Conservation (phyloP, 371 early-diverging fungal genomes). For the Amoeboaphelidium protococcarum region DNA sequence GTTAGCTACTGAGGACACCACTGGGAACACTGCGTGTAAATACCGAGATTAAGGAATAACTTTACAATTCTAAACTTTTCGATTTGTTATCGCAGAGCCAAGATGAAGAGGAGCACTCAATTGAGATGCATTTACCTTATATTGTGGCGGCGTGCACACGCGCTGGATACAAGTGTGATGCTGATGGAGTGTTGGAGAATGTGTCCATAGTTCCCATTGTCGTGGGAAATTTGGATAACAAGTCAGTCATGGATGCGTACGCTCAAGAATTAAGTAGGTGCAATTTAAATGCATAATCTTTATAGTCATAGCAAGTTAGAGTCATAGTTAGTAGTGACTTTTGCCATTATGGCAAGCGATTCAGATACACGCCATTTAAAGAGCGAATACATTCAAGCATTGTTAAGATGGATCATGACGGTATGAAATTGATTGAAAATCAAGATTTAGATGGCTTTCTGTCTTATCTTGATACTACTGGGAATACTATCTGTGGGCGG, state of each 20-base stretch:
- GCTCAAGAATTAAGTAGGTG: constrained; percentile 21
- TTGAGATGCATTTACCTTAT: constrained; percentile 86
- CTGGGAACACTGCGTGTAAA: constrained; percentile 50
- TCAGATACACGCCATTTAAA: constrained; percentile 39
- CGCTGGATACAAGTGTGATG: too few relatives aligned
- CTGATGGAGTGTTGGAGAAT: too few relatives aligned
- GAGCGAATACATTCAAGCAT: constrained; percentile 23
- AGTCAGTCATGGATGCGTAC: too few relatives aligned
- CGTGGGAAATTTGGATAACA: too few relatives aligned
- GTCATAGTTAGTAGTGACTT: constrained; percentile 84
- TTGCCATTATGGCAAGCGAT: constrained; percentile 56
- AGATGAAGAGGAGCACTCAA: constrained; percentile 79
- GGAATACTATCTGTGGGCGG: constrained; percentile 55
- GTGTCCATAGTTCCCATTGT: neutral
- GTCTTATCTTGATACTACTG: constrained; percentile 34
- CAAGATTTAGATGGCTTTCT: constrained; percentile 27
- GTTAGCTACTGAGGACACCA: constrained; percentile 47
- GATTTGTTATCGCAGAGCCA: constrained; percentile 21
- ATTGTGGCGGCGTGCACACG: too few relatives aligned
- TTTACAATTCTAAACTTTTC: constrained; percentile 34
- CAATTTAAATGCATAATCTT: constrained; percentile 27
- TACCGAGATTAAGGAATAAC: constrained; percentile 18
- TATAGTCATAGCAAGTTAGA: constrained; percentile 30
- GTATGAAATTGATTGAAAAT: constrained; percentile 40
- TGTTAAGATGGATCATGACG: constrained; percentile 40